phyloP scores from a whole-genome alignment of 2,329 filamentous ascomycete genomes.

The Alternaria ventricosa region DNA sequence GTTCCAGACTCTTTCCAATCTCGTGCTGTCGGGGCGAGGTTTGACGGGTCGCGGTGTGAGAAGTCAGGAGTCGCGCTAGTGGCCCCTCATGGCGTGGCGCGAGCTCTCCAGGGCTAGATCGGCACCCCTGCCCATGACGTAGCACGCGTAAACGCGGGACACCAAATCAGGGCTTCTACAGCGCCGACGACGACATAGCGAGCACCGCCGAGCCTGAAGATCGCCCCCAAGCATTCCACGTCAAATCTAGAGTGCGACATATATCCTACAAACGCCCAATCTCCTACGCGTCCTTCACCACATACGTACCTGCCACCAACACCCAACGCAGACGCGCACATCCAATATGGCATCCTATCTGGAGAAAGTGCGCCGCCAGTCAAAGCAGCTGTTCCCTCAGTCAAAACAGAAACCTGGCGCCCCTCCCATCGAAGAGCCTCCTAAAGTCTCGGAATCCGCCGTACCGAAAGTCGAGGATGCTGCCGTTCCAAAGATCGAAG shows the following conservation, averaged over 20 bases:
- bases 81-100: slow-evolving; percentile 15
- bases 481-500: slow-evolving; percentile 17
- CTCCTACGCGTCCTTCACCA: neutral
- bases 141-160: slow-evolving; percentile 21
- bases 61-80: neutral
- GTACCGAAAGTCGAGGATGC: slow-evolving; percentile 11
- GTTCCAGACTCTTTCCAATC: neutral
- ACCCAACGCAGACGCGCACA: neutral
- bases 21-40: neutral
- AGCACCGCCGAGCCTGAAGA: slow-evolving; percentile 24
- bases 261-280: neutral
- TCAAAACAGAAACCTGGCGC: slow-evolving; percentile 17
- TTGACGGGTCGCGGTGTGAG: neutral
- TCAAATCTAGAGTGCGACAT: slow-evolving; percentile 1
- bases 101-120: slow-evolving; percentile 3
- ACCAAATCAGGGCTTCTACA: slow-evolving; percentile 28
- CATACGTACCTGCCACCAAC: neutral
- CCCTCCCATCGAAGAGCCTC: slow-evolving; percentile 15
- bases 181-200: slow-evolving; percentile 32
- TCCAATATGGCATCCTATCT: slow-evolving; percentile 39
- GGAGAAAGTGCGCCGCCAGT: slow-evolving; percentile 43
- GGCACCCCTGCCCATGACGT: slow-evolving; percentile 40
- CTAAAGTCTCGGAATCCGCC: slow-evolving; percentile 17
- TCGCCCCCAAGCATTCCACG: slow-evolving; percentile 11
- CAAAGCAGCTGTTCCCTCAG: slow-evolving; percentile 35